These are phyloP conservation scores for Phytophthora tubulina DNA, from an alignment of 352 stramenopile species.

Conservation along the genomic window DNA sequence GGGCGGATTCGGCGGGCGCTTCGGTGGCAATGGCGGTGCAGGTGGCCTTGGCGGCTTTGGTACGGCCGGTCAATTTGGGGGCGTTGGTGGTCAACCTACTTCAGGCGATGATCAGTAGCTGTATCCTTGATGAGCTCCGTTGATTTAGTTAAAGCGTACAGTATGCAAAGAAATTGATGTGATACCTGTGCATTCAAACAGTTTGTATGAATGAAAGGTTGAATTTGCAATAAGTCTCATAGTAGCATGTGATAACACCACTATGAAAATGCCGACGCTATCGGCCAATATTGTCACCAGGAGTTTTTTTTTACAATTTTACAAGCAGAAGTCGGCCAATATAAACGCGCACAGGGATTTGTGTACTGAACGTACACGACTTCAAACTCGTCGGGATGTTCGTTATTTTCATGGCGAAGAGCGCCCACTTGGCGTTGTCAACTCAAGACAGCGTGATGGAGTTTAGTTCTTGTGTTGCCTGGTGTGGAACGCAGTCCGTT, in stretches of 20 bases:
- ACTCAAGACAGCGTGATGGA: constrained; percentile 53
- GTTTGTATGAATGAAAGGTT: too few species aligned
- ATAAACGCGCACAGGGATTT: constrained; percentile 51
- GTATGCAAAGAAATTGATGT: background rate
- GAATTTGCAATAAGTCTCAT: too few species aligned
- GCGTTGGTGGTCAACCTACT: constrained; percentile 7
- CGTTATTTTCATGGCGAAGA: constrained; percentile 42
- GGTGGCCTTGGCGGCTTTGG: constrained; percentile 10
- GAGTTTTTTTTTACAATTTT: constrained; percentile 42
- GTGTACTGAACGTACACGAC: constrained; percentile 26
- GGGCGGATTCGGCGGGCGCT: constrained; percentile 12
- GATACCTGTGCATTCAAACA: too few species aligned
- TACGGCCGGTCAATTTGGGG: constrained; percentile 10
- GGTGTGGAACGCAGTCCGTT: constrained; percentile 40
- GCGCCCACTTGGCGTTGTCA: constrained; percentile 61
- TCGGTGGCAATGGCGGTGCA: constrained; percentile 2
- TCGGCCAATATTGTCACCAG: constrained; percentile 63
- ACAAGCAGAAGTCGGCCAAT: too few species aligned
- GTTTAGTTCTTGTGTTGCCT: constrained; percentile 54
- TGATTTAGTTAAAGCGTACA: background rate
- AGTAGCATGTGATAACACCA: constrained; percentile 67
- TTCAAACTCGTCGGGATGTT: too few species aligned
- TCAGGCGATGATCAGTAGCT: constrained; percentile 12
- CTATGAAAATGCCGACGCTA: constrained; percentile 83
- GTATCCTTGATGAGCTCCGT: background rate